Conservation (phyloP, 345 rosid genomes). For the Adansonia digitata region DNA sequence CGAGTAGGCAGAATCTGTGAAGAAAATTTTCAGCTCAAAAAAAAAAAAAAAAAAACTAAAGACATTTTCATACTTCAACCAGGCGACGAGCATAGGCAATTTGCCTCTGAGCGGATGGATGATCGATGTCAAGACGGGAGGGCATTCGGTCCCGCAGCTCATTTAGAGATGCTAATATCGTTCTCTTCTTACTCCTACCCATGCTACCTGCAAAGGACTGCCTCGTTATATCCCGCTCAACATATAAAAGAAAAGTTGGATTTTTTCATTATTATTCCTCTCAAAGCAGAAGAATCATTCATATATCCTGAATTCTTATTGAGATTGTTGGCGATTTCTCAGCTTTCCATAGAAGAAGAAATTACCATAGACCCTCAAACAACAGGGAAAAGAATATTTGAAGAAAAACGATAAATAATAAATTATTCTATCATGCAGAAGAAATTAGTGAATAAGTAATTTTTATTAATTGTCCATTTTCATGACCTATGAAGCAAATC, state of each 20-base stretch:
- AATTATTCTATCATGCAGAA: background rate
- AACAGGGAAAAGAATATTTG: background rate
- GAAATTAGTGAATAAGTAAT: too few species aligned
- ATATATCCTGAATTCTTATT: background rate
- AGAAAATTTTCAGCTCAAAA: conserved; percentile 13
- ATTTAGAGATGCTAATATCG: conserved; percentile 68
- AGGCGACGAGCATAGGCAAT: conserved; percentile 62
- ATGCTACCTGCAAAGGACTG: conserved; percentile 69
- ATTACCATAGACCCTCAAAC: background rate
- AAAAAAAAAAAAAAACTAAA: too few species aligned
- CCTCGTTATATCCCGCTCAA: conserved; percentile 67
- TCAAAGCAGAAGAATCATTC: background rate
- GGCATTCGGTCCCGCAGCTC: conserved; percentile 88
- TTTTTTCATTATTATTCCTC: background rate
- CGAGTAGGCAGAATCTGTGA: background rate
- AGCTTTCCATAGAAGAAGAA: background rate
- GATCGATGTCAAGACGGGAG: conserved; percentile 95
- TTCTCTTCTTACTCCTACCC: conserved; percentile 77
- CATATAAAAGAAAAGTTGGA: conserved; percentile 7
- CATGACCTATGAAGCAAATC: background rate
- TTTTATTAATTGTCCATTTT: background rate
- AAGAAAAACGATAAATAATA: background rate
- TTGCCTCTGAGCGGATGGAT: conserved; percentile 88
- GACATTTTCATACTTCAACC: conserved; percentile 55
- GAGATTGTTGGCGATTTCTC: background rate